A percentile compares a stretch with the other conserved stretches of the same genome.
These are phyloP conservation scores for Alternaria sp. DNA, from an alignment of 2,329 filamentous ascomycete species.

Conservation along the genomic window DNA sequence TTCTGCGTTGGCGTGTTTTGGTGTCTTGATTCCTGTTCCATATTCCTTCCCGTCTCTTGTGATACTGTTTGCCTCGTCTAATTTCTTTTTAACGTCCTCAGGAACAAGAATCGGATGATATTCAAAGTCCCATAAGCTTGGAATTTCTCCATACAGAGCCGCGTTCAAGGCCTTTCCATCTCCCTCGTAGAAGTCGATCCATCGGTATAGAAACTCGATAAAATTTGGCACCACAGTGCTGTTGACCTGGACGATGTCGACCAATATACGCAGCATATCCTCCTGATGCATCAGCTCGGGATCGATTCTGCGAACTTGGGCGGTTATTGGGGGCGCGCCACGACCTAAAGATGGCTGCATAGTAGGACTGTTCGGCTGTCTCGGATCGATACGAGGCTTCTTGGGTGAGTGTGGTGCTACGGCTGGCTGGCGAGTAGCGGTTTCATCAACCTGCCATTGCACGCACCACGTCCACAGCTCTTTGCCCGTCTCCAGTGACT, in stretches of 20 bases:
- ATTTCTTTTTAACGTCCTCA: slow-evolving; percentile 14
- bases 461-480: slow-evolving; percentile 47
- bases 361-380: background rate
- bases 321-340: slow-evolving; percentile 21
- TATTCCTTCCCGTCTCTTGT: background rate
- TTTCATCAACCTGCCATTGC: slow-evolving; percentile 41
- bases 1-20: slow-evolving; percentile 9
- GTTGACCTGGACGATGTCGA: slow-evolving; percentile 43
- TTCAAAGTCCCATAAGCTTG: slow-evolving; percentile 48
- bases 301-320: slow-evolving; percentile 31
- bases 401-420: slow-evolving; percentile 27
- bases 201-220: slow-evolving; percentile 47
- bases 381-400: slow-evolving; percentile 31
- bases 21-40: background rate
- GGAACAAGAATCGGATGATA: slow-evolving; percentile 38
- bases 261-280: slow-evolving; percentile 40
- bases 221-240: slow-evolving; percentile 44
- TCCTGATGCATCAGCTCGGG: slow-evolving; percentile 38
- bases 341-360: slow-evolving; percentile 7
- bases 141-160: slow-evolving; percentile 45
- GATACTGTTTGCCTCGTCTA: background rate
- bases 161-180: slow-evolving; percentile 44
- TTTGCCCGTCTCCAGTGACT: slow-evolving; percentile 23
- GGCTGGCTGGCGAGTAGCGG: slow-evolving; percentile 1
- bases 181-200: slow-evolving; percentile 45